Conservation (phyloP, 805 yeast species). For the Nakazawaea wyomingensis region DNA sequence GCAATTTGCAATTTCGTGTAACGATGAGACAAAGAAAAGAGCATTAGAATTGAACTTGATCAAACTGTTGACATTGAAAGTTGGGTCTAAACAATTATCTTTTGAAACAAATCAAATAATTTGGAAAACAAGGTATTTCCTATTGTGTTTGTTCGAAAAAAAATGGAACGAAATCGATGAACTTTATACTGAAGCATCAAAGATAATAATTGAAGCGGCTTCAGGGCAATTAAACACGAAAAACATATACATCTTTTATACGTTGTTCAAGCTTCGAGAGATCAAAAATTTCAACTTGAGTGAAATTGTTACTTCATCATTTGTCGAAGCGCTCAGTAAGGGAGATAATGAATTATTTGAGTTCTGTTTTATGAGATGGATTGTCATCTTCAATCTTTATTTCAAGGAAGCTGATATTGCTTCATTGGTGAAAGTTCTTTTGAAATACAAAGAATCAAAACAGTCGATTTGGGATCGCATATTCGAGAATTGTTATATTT, state of each 20-base stretch:
- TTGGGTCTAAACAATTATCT: slow-evolving; percentile 16
- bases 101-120: slow-evolving; percentile 15
- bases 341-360: slow-evolving; percentile 16
- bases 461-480: slow-evolving; percentile 19
- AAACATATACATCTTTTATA: slow-evolving; percentile 25
- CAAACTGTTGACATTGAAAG: slow-evolving; percentile 15
- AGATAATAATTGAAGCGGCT: neutral
- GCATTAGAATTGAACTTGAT: slow-evolving; percentile 20
- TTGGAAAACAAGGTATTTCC: slow-evolving; percentile 44
- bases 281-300: slow-evolving; percentile 27
- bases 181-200: neutral
- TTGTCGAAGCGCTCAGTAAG: slow-evolving; percentile 22
- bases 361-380: slow-evolving; percentile 47
- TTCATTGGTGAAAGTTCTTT: slow-evolving; percentile 24
- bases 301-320: slow-evolving; percentile 15
- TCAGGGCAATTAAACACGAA: neutral
- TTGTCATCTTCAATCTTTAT: slow-evolving; percentile 36
- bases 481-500: slow-evolving; percentile 34
- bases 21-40: slow-evolving; percentile 23
- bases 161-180: neutral
- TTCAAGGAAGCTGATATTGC: slow-evolving; percentile 27
- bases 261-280: slow-evolving; percentile 47
- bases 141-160: slow-evolving; percentile 43
- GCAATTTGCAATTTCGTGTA: slow-evolving; percentile 34
- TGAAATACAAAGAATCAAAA: slow-evolving; percentile 17